A percentile compares a stretch with the other conserved stretches of the same genome.
phyloP scores from a whole-genome alignment of 1,139 yeast genomes.

The Saccharomyces hybrid region DNA sequence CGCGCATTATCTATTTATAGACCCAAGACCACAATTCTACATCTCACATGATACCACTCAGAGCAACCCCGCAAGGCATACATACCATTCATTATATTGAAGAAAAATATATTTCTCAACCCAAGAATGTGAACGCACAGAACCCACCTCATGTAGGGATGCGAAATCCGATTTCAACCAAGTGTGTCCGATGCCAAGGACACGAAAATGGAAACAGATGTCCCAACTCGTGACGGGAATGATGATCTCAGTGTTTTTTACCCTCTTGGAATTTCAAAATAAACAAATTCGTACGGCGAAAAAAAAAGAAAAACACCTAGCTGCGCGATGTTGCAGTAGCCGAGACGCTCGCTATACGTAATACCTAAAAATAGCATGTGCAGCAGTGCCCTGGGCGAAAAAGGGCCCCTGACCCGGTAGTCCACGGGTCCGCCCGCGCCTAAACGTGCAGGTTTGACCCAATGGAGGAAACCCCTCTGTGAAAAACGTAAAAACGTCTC shows the following conservation, averaged over 20 bases:
- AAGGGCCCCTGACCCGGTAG: too few relatives aligned
- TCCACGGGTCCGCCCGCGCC: too few relatives aligned
- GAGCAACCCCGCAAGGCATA: not conserved
- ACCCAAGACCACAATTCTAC: not conserved
- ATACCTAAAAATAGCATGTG: not conserved
- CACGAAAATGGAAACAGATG: not conserved
- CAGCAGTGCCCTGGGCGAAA: not conserved
- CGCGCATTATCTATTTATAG: not conserved
- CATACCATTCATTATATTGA: not conserved
- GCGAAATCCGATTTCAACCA: not conserved
- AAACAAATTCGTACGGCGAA: not conserved
- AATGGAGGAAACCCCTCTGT: too few relatives aligned
- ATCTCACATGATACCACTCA: not conserved
- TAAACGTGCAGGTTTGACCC: too few relatives aligned
- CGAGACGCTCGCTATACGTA: not conserved
- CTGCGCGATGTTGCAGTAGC: not conserved
- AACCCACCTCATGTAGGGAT: not conserved
- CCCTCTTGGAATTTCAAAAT: not conserved
- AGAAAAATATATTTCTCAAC: not conserved
- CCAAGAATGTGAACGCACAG: not conserved
- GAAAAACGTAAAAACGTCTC: not conserved
- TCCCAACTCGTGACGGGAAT: not conserved
- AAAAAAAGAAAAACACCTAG: not conserved
- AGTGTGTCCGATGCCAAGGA: not conserved
- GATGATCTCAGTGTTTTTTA: not conserved